A percentile compares a stretch with the other conserved stretches of the same genome.
phyloP scores from a whole-genome alignment of 306 rosid species.

The Carpinus viminea region DNA sequence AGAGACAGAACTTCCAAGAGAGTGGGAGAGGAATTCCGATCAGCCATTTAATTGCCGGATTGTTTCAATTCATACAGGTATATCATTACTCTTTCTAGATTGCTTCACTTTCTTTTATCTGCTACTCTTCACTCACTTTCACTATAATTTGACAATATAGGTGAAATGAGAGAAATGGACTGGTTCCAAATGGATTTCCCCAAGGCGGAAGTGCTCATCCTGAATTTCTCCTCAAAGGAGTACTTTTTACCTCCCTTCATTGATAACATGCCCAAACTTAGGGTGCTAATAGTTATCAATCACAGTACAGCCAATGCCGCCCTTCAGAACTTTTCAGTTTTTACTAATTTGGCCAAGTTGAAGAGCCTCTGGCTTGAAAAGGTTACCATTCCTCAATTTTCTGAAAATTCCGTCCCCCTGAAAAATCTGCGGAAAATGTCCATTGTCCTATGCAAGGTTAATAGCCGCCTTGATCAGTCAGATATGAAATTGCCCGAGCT shows the following conservation, averaged over 20 bases:
- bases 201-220: slow-evolving; percentile 71
- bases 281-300: slow-evolving; percentile 67
- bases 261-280: slow-evolving; percentile 73
- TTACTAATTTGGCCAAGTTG: slow-evolving; percentile 43
- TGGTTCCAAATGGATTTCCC: slow-evolving; percentile 81
- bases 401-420: slow-evolving; percentile 28
- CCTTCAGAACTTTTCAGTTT: slow-evolving; percentile 51
- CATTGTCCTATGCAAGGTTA: slow-evolving; percentile 61
- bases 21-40: slow-evolving; percentile 63
- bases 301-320: slow-evolving; percentile 53
- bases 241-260: slow-evolving; percentile 77
- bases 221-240: slow-evolving; percentile 66
- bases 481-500: slow-evolving; percentile 32
- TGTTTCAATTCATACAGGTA: slow-evolving; percentile 91
- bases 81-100: neutral
- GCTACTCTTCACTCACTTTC: slow-evolving; percentile 13
- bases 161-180: slow-evolving; percentile 81
- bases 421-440: slow-evolving; percentile 56
- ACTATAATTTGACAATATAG: slow-evolving; percentile 36
- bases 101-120: neutral
- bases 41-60: slow-evolving; percentile 66
- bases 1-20: slow-evolving; percentile 64
- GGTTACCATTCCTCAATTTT: slow-evolving; percentile 54
- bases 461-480: slow-evolving; percentile 44
- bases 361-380: slow-evolving; percentile 93